Percentiles rank a stretch among this genome's conserved stretches.
phyloP scores from a whole-genome alignment of 2,329 filamentous ascomycete species.

The Cladosporium sp. region DNA sequence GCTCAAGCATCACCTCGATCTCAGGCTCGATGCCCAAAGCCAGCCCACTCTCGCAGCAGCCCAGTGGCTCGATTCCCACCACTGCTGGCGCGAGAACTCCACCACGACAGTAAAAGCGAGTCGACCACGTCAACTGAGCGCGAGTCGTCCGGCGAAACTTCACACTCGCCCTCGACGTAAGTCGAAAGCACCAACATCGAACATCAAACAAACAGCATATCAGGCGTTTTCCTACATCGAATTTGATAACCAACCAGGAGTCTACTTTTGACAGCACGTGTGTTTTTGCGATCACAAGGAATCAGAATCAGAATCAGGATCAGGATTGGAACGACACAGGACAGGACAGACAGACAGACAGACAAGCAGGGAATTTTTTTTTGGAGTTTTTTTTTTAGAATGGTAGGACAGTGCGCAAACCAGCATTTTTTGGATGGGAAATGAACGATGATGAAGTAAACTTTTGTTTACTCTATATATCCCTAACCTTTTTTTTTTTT shows the following conservation, averaged over 20 bases:
- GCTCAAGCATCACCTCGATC: conserved; percentile 4
- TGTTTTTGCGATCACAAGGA: too few relatives aligned
- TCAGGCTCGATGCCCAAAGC: conserved; percentile 8
- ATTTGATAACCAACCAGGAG: too few relatives aligned
- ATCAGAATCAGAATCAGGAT: too few relatives aligned
- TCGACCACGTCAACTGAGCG: too few relatives aligned
- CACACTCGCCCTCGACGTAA: too few relatives aligned
- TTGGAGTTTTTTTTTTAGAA: neutral
- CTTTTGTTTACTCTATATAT: neutral
- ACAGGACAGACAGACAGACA: neutral
- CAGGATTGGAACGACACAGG: neutral
- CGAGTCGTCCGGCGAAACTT: too few relatives aligned
- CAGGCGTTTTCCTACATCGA: too few relatives aligned
- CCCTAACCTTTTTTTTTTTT: neutral
- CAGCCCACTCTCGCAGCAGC: conserved; percentile 6
- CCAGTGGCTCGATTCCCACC: neutral
- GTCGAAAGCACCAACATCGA: too few relatives aligned
- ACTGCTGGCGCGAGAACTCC: neutral
- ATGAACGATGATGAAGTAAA: too few relatives aligned
- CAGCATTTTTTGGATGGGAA: neutral
- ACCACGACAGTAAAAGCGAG: neutral
- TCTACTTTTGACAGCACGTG: too few relatives aligned
- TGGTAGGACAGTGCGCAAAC: neutral
- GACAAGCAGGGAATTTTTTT: neutral
- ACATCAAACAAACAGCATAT: too few relatives aligned